These are phyloP conservation scores for Phyllosticta capitalensis DNA, from an alignment of 2,329 filamentous ascomycete genomes.

Conservation along the genomic window DNA sequence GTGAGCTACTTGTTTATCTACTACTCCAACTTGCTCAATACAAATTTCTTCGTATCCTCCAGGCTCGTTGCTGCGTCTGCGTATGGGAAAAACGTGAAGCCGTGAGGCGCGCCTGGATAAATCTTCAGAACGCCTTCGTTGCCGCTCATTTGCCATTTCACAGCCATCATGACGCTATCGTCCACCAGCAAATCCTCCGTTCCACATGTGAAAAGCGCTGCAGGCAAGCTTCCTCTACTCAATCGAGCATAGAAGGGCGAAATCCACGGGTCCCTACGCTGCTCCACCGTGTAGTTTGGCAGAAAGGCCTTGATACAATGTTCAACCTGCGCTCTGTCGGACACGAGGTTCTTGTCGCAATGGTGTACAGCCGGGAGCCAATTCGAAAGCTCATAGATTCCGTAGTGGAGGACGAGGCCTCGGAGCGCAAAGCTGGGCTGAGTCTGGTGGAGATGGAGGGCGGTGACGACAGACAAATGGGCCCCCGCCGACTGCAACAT, in stretches of 20 bases:
- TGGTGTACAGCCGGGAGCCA: constrained; percentile 35
- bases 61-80: constrained; percentile 29
- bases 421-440: constrained; percentile 33
- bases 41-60: constrained; percentile 31
- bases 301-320: constrained; percentile 39
- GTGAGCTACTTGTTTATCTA: neutral
- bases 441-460: constrained; percentile 37
- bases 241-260: constrained; percentile 42
- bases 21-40: constrained; percentile 19
- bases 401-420: constrained; percentile 45
- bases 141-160: constrained; percentile 45
- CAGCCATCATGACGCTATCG: constrained; percentile 44
- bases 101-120: constrained; percentile 46
- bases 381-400: constrained; percentile 39
- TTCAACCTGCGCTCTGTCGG: constrained; percentile 38
- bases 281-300: constrained; percentile 31
- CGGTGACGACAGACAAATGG: constrained; percentile 39
- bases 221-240: constrained; percentile 34
- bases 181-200: constrained; percentile 46
- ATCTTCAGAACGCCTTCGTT: constrained; percentile 44
- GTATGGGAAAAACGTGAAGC: constrained; percentile 37
- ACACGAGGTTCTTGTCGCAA: constrained; percentile 25
- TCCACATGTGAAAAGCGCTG: constrained; percentile 45
- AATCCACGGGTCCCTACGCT: constrained; percentile 37
- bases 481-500: constrained; percentile 40